Conservation (phyloP, 78 protist species). For the Capsaspora owczarzaki region DNA sequence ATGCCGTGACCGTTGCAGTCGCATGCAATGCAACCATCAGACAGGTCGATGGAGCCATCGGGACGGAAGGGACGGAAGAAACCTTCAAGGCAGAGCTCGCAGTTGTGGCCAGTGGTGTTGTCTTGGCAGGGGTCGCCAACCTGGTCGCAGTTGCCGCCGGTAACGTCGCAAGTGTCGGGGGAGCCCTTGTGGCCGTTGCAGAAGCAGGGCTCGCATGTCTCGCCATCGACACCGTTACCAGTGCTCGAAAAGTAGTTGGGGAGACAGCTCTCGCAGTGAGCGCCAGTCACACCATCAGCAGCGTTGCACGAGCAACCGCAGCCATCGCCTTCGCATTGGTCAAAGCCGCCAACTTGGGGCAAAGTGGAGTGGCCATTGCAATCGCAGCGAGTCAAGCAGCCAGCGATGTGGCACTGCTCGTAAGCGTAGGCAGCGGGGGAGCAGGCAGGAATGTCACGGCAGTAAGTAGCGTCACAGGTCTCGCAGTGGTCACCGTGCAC, state of each 20-base stretch:
- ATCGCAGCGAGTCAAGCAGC: neutral
- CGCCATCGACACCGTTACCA: neutral
- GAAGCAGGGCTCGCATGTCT: neutral
- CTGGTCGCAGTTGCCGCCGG: neutral
- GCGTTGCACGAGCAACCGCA: neutral
- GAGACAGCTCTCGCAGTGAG: neutral
- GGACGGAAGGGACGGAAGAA: neutral
- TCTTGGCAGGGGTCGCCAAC: neutral
- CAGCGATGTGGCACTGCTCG: neutral
- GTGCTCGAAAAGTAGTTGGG: neutral
- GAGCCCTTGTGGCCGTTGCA: neutral
- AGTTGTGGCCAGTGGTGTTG: neutral
- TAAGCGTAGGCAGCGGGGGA: neutral
- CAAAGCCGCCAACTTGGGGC: neutral
- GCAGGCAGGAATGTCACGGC: neutral
- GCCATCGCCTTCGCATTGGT: neutral
- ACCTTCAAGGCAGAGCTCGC: neutral
- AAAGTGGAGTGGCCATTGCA: neutral
- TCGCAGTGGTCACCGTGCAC: neutral
- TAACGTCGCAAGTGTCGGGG: neutral
- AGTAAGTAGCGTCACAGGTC: neutral
- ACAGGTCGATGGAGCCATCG: neutral
- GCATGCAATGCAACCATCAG: neutral
- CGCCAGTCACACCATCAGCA: neutral
- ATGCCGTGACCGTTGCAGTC: conserved; percentile 3